A percentile compares a stretch with the other conserved stretches of the same genome.
Conservation (phyloP, 768 basidiomycete genomes). For the Strobilomyces confusus region DNA sequence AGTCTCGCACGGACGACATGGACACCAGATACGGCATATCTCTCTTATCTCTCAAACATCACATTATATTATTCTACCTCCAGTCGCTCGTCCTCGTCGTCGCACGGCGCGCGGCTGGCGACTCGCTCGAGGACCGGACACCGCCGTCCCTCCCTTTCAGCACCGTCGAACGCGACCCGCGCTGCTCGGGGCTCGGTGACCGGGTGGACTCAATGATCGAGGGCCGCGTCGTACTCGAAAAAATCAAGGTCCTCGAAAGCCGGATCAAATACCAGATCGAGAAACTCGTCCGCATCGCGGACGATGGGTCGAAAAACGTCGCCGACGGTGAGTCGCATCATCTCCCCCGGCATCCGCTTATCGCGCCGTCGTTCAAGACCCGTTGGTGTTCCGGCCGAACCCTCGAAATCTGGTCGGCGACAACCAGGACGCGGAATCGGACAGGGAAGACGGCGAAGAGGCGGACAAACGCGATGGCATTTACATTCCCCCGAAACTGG, state of each 20-base stretch:
- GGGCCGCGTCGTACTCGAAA: slow-evolving; percentile 81
- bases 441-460: slow-evolving; percentile 21
- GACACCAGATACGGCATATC: slow-evolving; percentile 82
- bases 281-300: slow-evolving; percentile 78
- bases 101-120: slow-evolving; percentile 65
- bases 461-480: slow-evolving; percentile 42
- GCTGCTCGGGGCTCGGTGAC: slow-evolving; percentile 66
- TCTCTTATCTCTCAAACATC: slow-evolving; percentile 82
- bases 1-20: slow-evolving; percentile 32
- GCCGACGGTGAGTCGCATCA: slow-evolving; percentile 52
- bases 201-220: slow-evolving; percentile 78
- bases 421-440: slow-evolving; percentile 34
- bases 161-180: slow-evolving; percentile 41
- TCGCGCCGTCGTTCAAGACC: slow-evolving; percentile 50
- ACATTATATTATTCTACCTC: slow-evolving; percentile 78
- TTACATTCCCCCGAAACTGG: slow-evolving; percentile 84
- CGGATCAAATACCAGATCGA: slow-evolving; percentile 96
- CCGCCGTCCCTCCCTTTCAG: slow-evolving; percentile 53
- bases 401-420: slow-evolving; percentile 63
- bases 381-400: slow-evolving; percentile 89
- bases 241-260: slow-evolving; percentile 76
- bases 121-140: slow-evolving; percentile 51
- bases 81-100: slow-evolving; percentile 76
- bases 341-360: background rate
- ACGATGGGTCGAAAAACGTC: slow-evolving; percentile 46